Evolutionary conservation across 2,329 filamentous ascomycete species (phyloP), one percentile per base, ranked within the genome.

Genomic region (Fusarium sp.): DNA sequence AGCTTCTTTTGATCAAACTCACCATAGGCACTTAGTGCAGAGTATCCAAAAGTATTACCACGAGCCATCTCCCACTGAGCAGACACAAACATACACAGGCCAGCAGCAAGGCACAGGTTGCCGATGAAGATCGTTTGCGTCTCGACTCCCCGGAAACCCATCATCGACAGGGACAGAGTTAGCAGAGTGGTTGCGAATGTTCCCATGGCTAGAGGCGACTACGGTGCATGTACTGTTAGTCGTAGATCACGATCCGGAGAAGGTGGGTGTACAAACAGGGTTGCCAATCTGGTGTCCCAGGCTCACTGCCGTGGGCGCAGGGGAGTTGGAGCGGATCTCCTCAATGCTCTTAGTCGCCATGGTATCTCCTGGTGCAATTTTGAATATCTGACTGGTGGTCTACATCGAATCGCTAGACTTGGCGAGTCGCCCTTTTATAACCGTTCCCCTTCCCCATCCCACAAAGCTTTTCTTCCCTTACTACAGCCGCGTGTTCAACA

Each of bases 1-100:
- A 11, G 22, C 22, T 22, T 22, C 22, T 22, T 22, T 22, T 22
- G 22, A 22, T 22, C 22, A 22, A 22, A 22, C 22, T 41, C 34
- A 76, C 76, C 76, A 53, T 72, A 78, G 2, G 76, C 75, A 22
- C 66, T 74, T 16, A 78, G 44, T 0, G 74, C 72, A 8, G 76
- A 76, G 22, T 78, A 78, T 1, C 74, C 69, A 46, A 78, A 78
- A 2, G 75, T 76, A 16, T 78, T 64, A 2, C 76, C 76, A 8
- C 68, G 56, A 9, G 71, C 69, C 69, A 78, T 71, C 44, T 67
- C 70, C 76, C 76, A 78, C 41, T 78, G 76, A 1, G 75, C 76
- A 15, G 65, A 71, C 15, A 78, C 76, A 43, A 78, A 62, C 47
- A 78, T 66, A 13, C 74, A 76, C 6, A 78, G 43, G 9, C 72